phyloP scores from a whole-genome alignment of 306 rosid genomes.

The Mimosa bimucronata region DNA sequence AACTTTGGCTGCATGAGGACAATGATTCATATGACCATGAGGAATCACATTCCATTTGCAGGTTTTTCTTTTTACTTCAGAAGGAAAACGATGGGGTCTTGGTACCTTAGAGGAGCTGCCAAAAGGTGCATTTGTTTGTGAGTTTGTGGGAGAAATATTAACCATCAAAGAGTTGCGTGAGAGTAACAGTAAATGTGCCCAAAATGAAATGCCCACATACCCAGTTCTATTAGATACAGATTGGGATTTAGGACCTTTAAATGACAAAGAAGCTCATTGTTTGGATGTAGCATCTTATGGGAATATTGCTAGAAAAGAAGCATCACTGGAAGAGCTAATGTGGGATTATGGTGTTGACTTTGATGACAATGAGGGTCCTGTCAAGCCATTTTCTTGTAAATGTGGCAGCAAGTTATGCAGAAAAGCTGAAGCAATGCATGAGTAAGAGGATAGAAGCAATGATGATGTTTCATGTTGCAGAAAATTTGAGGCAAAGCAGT shows the following conservation, averaged over 20 bases:
- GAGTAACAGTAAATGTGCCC: conserved; percentile 56
- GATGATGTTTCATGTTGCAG: no score
- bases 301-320: no score
- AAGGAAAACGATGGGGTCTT: conserved; percentile 97
- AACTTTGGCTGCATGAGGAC: no score
- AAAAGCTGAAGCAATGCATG: no score
- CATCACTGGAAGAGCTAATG: no score
- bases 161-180: conserved; percentile 64
- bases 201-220: conserved; percentile 51
- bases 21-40: no score
- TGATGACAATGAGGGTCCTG: no score
- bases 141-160: conserved; percentile 84
- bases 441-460: no score
- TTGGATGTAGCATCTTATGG: conserved; percentile 85
- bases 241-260: conserved; percentile 63
- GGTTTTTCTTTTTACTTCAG: conserved; percentile 86
- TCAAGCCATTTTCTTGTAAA: no score
- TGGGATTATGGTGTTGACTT: no score
- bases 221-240: conserved; percentile 72
- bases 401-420: no score
- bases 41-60: conserved; percentile 84
- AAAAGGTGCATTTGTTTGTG: conserved; percentile 91
- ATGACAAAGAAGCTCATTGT: conserved; percentile 75
- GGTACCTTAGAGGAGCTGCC: conserved; percentile 84
- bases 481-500: no score